A percentile compares a stretch with the other conserved stretches of the same genome.
These are phyloP conservation scores for Citrus inodora DNA, from an alignment of 345 rosid genomes.

Conservation along the genomic window DNA sequence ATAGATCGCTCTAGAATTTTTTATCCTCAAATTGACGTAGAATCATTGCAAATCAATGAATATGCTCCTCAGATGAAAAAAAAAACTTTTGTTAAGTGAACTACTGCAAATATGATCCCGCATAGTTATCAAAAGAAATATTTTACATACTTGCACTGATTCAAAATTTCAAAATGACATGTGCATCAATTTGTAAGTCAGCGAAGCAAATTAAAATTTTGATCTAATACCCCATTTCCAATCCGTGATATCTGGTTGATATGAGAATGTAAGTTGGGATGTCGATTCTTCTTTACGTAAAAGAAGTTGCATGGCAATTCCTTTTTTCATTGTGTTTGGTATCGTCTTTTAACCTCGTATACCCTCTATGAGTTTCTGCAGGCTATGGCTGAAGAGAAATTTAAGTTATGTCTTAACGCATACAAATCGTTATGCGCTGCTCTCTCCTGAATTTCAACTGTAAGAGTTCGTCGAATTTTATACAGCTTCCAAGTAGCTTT, in stretches of 20 bases:
- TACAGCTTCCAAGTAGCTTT: neutral
- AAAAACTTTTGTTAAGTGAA: neutral
- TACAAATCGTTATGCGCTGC: slow-evolving; percentile 73
- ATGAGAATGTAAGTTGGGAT: neutral
- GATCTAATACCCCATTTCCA: neutral
- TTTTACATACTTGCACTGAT: neutral
- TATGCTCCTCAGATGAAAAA: neutral
- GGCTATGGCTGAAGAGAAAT: slow-evolving; percentile 84
- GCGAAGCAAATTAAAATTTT: neutral
- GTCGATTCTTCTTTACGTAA: neutral
- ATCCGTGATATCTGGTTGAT: neutral
- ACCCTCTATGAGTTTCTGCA: slow-evolving; percentile 26
- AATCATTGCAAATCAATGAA: neutral
- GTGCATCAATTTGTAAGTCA: neutral
- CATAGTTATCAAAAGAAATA: no score
- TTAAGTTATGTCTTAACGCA: slow-evolving; percentile 70
- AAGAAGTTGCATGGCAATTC: neutral
- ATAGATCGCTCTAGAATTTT: neutral
- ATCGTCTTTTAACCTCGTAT: neutral
- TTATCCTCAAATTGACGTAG: neutral
- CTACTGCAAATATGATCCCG: neutral
- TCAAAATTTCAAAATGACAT: neutral
- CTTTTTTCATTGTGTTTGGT: neutral
- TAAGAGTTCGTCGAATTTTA: neutral
- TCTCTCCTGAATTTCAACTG: slow-evolving; percentile 27